Evolutionary conservation across 306 rosid genomes (phyloP), one percentile per base, ranked within the genome.

Genomic region (Sindora glabra): DNA sequence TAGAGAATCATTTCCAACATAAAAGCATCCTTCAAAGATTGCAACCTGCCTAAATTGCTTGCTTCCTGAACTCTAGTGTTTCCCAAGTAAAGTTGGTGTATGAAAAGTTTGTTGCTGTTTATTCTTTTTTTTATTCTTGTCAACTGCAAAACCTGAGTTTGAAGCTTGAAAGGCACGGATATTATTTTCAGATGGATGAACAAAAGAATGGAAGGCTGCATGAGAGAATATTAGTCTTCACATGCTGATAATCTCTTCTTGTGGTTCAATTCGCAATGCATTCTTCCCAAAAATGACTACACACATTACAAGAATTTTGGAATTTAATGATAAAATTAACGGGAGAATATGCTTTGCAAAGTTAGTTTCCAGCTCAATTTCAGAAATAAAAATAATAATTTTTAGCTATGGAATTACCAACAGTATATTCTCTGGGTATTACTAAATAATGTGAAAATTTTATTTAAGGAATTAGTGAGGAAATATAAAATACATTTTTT

Each of bases 251-350:
- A 30, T 44, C 73, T 37, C 7, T 25, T 49, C 55, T 45, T 41
- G 66, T 18, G 58, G 63, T 40, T 49, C 41, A 47, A 24, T 56
- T 16, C 68, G 70, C 33, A 58, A 27, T 29, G 64, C 81, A 51
- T 42, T 33, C 53, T 44, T 74, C 56, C 84, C 86, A 63, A 83
- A 86, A 27, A 82, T 78, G 58, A 59, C 40, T 25, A 86, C 75
- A 67, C 86, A 76, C 69, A 94, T 86, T 65, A 82, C 89, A 0
- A 84, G 59, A 16, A 92, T 74, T 5, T n/a, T n/a, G n/a, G n/a
- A n/a, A n/a, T n/a, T n/a, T n/a, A n/a, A n/a, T n/a, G n/a, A n/a
- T n/a, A n/a, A n/a, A n/a, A n/a, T n/a, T n/a, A n/a, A n/a, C n/a
- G n/a, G n/a, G n/a, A n/a, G n/a, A n/a, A n/a, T n/a, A n/a, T n/a